A percentile compares a stretch with the other conserved stretches of the same genome.
Conservation (phyloP, 306 rosid genomes). For the Gillenia trifoliata region DNA sequence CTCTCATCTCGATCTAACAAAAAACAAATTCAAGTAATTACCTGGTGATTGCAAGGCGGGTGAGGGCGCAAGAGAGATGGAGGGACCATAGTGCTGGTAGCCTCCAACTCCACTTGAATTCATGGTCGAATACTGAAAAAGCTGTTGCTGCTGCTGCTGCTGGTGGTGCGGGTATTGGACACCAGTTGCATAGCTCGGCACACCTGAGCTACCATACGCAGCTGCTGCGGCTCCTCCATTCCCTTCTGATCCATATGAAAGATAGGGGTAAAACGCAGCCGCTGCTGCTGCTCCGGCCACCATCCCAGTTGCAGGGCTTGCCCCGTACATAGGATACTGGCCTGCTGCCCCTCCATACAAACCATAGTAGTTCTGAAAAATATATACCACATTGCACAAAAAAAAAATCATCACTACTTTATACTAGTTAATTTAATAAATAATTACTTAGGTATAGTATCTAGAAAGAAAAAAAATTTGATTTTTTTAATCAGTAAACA, state of each 20-base stretch:
- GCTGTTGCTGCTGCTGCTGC: slow-evolving; percentile 34
- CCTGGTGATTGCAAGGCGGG: slow-evolving; percentile 92
- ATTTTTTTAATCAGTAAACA: background rate
- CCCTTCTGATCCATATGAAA: slow-evolving; percentile 77
- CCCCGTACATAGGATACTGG: slow-evolving; percentile 77
- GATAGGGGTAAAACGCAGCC: slow-evolving; percentile 63
- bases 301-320: slow-evolving; percentile 61
- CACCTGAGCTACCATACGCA: slow-evolving; percentile 33
- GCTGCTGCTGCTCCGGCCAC: slow-evolving; percentile 55
- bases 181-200: slow-evolving; percentile 52
- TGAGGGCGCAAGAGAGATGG: slow-evolving; percentile 84
- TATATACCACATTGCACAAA: background rate
- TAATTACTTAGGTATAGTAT: background rate
- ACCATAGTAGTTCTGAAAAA: slow-evolving; percentile 72
- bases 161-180: slow-evolving; percentile 80
- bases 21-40: slow-evolving; percentile 4
- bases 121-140: slow-evolving; percentile 62
- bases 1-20: background rate
- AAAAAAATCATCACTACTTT: background rate
- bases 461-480: background rate
- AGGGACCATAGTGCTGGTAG: slow-evolving; percentile 75
- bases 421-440: background rate
- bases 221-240: slow-evolving; percentile 25
- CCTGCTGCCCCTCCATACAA: slow-evolving; percentile 79
- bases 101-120: slow-evolving; percentile 63